Evolutionary conservation across 2,329 filamentous ascomycete genomes (phyloP), one percentile per base, ranked within the genome.

Genomic region (Ceratocystis destructans): DNA sequence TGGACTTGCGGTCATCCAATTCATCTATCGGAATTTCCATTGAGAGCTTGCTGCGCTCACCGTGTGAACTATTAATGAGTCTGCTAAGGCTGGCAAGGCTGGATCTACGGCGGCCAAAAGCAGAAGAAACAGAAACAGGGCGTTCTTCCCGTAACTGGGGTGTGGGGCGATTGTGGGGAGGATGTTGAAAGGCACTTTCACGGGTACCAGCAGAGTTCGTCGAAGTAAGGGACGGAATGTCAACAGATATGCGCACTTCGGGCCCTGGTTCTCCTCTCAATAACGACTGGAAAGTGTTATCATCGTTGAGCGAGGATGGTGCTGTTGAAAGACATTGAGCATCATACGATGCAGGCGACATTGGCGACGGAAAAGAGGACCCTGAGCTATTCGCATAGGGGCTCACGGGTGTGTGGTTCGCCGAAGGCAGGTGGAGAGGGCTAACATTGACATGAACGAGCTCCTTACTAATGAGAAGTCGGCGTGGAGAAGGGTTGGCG

Each of bases 11-110:
- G 41, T 83, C 82, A 0, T 76, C 72, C n/a, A 85, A 80, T 50
- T 76, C 78, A 57, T 84, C 83, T 69, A 78, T 72, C 5, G 80
- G 78, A 59, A 87, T 83, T 72, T 89, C 87, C 71, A 87, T 85
- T 0, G 85, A 88, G 25, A 90, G 77, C 73, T 90, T 90, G 79
- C 87, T 89, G 70, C 83, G 82, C 74, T 90, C 87, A 7, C 86
- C 87, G 70, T 90, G 87, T 2, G 86, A 86, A 70, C 84, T 87
- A 73, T 85, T 88, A 71, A 92, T 88, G 48, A 93, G 79, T 62
- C 88, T 84, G 70, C 88, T 90, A 37, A 93, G 78, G 71, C 88
- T 91, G 37, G 85, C 88, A 69, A 93, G 82, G 72, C 88, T 92
- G 3, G 86, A 87, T 65, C 89, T 83, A 71, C 90, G 85, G 53